A percentile compares a stretch with the other conserved stretches of the same genome.
Evolutionary conservation across 768 basidiomycete species (phyloP).

Genomic region (Macrolepiota fuliginosa): DNA sequence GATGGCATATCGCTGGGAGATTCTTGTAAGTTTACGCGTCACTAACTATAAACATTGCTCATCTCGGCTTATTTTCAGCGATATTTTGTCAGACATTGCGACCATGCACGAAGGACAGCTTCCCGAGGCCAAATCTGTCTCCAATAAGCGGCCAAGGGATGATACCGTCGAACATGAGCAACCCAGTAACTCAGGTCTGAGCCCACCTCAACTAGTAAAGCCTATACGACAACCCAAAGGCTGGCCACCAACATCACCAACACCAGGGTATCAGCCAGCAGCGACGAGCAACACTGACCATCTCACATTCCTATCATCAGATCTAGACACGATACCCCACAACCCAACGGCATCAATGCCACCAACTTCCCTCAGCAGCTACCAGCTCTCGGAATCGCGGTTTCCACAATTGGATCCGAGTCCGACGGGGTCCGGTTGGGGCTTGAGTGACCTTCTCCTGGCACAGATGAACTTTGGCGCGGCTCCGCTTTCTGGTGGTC

Average conservation of each 20-base stretch:
- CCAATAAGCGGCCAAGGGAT: slow-evolving; percentile 49
- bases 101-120: slow-evolving; percentile 50
- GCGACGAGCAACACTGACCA: background rate
- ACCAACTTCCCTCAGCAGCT: background rate
- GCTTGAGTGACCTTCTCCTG: slow-evolving; percentile 23
- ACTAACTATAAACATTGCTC: slow-evolving; percentile 14
- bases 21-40: slow-evolving; percentile 27
- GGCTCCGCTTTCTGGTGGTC: slow-evolving; percentile 6
- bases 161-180: slow-evolving; percentile 1
- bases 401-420: background rate
- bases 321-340: background rate
- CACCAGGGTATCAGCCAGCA: background rate
- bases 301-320: background rate
- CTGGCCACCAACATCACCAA: background rate
- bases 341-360: background rate
- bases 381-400: background rate
- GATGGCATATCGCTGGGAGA: slow-evolving; percentile 39
- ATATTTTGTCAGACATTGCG: slow-evolving; percentile 57
- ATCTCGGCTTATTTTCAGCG: slow-evolving; percentile 35
- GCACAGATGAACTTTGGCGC: slow-evolving; percentile 23
- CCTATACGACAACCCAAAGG: background rate
- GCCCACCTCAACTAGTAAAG: background rate
- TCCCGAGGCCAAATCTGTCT: slow-evolving; percentile 30
- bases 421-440: slow-evolving; percentile 17
- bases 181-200: background rate